Base-by-base conservation (phyloP, 2,329 filamentous ascomycete genomes). In the Acarospora socialis region DNA sequence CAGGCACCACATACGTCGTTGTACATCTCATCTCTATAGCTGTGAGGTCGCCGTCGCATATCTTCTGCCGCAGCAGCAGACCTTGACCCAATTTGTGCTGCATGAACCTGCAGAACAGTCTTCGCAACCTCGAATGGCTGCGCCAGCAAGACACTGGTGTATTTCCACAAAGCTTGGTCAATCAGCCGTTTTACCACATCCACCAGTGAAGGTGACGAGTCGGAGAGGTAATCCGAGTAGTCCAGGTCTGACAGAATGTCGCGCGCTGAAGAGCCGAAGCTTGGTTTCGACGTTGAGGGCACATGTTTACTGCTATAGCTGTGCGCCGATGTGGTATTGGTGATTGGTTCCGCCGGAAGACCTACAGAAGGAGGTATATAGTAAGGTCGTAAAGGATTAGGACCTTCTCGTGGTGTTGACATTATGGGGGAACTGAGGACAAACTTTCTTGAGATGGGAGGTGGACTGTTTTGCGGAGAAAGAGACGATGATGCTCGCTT, bases 51-150 rank as follows among this genome's bases (percentile, higher is more conserved):
- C 16, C 26, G 42, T 12, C 39, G 25, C 30, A 32, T 29, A 16
- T 40, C 31, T 8, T 40, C 30, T 16, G 29, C 31, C 10, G 22
- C 10, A 10, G n/a, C 9, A 4, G 19, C 21, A 9, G 23, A 19
- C 12, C 23, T 29, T 22, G 16, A 13, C 16, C 23, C 10, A 8
- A 8, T 22, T 22, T 12, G 21, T 8, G 21, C 21, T 22, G 21
- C 21, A 8, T 71, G 73, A 31, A 84, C 73, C 58, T 98, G 90
- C 45, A 98, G 60, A 34, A 95, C 72, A 9, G 78, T 90, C 67
- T 94, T 95, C 49, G 87, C 84, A 36, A 94, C 86, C 63, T 95
- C 90, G 54, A 98, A 95, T 9, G 90, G 90, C 58, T 98, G 90
- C 33, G 83, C 80, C 52, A 93, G 76, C 48, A 95, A 57, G 15